These are phyloP conservation scores for Aristolochia californica DNA, from an alignment of 164 flowering plant genomes.

Conservation along the genomic window DNA sequence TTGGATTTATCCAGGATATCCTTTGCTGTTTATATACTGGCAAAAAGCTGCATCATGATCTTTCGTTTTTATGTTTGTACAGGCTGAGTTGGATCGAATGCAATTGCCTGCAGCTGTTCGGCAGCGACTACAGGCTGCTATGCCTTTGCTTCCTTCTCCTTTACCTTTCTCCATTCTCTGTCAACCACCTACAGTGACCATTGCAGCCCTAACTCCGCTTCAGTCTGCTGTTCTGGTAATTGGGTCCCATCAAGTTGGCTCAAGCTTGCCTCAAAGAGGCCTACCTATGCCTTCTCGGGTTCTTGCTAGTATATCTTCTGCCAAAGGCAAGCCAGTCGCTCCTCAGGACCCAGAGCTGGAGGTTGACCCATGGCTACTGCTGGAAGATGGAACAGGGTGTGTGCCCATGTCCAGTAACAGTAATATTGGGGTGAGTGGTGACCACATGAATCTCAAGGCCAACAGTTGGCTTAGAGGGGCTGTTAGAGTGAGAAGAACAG, in stretches of 20 bases:
- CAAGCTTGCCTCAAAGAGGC: conserved; percentile 28
- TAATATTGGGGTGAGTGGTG: conserved; percentile 39
- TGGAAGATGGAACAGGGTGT: conserved; percentile 87
- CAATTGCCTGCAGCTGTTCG: conserved; percentile 67
- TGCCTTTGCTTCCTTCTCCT: conserved; percentile 61
- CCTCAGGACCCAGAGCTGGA: conserved; percentile 54
- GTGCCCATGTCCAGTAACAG: conserved; percentile 38
- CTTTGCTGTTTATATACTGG: not conserved
- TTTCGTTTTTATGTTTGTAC: conserved; percentile 16
- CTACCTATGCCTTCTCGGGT: conserved; percentile 19
- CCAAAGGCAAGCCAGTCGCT: conserved; percentile 40
- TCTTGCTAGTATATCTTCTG: conserved; percentile 16
- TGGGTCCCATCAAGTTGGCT: conserved; percentile 17
- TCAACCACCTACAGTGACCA: conserved; percentile 55
- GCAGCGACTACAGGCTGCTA: conserved; percentile 88
- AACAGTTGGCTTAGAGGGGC: conserved; percentile 85
- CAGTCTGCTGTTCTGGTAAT: conserved; percentile 32
- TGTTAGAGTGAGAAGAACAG: conserved; percentile 79
- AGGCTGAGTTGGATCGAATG: conserved; percentile 88
- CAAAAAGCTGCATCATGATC: not conserved
- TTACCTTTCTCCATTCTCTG: conserved; percentile 41
- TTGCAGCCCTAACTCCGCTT: conserved; percentile 37
- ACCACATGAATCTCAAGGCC: conserved; percentile 60
- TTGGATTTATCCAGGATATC: no score
- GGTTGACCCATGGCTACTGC: conserved; percentile 81